Percentiles rank a stretch among this genome's conserved stretches.
Evolutionary conservation across 306 rosid genomes (phyloP).

Genomic region (Fragaria ananassa): DNA sequence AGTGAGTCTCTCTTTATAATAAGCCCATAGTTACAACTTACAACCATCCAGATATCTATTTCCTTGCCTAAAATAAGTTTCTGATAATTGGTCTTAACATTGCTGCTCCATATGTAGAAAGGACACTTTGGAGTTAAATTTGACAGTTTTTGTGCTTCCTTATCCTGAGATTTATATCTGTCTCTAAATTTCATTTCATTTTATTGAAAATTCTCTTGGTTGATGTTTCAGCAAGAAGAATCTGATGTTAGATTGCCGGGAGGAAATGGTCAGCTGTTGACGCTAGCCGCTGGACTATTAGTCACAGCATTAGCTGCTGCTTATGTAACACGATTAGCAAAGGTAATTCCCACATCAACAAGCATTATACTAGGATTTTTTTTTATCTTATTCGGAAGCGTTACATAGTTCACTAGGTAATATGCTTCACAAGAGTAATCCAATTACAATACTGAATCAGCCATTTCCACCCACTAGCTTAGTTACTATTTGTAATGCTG

Average conservation of each 20-base stretch:
- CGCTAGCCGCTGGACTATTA: conserved; percentile 80
- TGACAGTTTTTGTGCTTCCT: neutral
- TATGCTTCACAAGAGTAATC: neutral
- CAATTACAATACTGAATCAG: neutral
- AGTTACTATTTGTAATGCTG: neutral
- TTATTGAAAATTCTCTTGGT: neutral
- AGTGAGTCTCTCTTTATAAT: neutral
- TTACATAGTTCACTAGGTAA: neutral
- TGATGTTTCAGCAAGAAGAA: conserved; percentile 83
- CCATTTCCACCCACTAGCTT: neutral
- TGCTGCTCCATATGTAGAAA: neutral
- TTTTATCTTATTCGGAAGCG: neutral
- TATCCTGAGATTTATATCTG: neutral
- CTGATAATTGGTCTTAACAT: neutral
- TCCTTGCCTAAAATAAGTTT: neutral
- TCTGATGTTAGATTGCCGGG: conserved; percentile 57
- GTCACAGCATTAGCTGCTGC: conserved; percentile 83
- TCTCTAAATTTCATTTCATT: neutral
- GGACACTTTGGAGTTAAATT: neutral
- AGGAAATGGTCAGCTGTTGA: conserved; percentile 74
- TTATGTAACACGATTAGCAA: conserved; percentile 83
- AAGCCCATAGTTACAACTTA: neutral
- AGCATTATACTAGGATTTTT: neutral
- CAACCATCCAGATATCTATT: neutral
- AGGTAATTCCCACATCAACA: conserved; percentile 42